Conservation (phyloP, 495 filamentous ascomycete species). For the Patellaria atrata region DNA sequence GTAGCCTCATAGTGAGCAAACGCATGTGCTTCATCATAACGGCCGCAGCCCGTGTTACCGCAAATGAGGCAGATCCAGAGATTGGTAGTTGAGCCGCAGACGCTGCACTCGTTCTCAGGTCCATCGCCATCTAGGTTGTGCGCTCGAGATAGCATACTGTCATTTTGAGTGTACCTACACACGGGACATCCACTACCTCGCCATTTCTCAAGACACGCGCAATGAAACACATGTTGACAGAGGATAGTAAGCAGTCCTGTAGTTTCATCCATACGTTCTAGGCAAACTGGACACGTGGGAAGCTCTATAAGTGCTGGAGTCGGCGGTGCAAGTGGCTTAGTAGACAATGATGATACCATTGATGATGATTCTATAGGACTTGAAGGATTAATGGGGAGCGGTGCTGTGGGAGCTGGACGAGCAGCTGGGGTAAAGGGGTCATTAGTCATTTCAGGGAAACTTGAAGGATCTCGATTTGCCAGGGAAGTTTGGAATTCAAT, state of each 20-base stretch:
- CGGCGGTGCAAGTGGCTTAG: slow-evolving; percentile 80
- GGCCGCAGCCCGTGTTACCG: slow-evolving; percentile 81
- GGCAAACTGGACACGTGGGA: slow-evolving; percentile 89
- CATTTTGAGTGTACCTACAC: slow-evolving; percentile 66
- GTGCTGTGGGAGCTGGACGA: slow-evolving; percentile 16
- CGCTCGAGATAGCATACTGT: slow-evolving; percentile 10
- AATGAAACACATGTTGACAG: slow-evolving; percentile 98
- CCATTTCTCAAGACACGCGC: slow-evolving; percentile 93
- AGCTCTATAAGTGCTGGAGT: slow-evolving; percentile 82
- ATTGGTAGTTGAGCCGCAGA: slow-evolving; percentile 63
- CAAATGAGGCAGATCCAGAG: slow-evolving; percentile 88
- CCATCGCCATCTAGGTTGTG: slow-evolving; percentile 24
- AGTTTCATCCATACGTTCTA: slow-evolving; percentile 97
- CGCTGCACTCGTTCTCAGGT: slow-evolving; percentile 44
- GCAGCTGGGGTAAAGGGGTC: slow-evolving; percentile 47
- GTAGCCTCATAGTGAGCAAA: slow-evolving; percentile 88
- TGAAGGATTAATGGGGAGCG: slow-evolving; percentile 17
- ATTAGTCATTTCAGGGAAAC: slow-evolving; percentile 44
- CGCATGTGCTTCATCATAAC: slow-evolving; percentile 87
- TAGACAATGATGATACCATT: slow-evolving; percentile 40
- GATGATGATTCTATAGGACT: slow-evolving; percentile 27
- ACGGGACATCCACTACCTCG: slow-evolving; percentile 86
- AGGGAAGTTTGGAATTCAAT: slow-evolving; percentile 50
- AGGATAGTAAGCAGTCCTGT: slow-evolving; percentile 87
- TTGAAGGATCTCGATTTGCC: slow-evolving; percentile 25